Evolutionary conservation across 768 basidiomycete genomes (phyloP), one percentile per base, ranked within the genome.

Genomic region (Hygrophorus pudorinus): DNA sequence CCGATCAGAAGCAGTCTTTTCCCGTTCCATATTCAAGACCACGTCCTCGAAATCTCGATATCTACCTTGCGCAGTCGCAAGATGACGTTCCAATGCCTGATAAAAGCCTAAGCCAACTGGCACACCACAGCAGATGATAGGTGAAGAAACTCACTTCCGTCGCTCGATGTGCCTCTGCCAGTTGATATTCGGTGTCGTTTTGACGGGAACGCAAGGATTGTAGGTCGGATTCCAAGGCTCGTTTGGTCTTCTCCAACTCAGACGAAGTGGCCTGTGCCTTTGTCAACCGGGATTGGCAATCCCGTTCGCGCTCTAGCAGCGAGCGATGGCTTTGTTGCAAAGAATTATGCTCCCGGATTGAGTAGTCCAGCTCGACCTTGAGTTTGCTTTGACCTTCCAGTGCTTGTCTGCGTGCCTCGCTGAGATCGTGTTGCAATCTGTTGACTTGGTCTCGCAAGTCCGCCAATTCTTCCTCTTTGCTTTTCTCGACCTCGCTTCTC

Each of bases 41-140:
- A 82, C 75, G 56, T 98, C 94, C 61, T 99, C 94, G 45, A 91
- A 83, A 46, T 85, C 81, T 45, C 85, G 78, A 48, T 82, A 84
- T 53, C 88, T 88, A 29, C 73, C 70, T 54, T 87, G 84, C 5
- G 84, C 75, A 16, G 73, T 62, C 0, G 67, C 59, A n/a, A 94
- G 63, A 58, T 92, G 83, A 31, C 83, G 80, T 51, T 93, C 88
- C 38, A 89, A 64, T 34, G 65, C 71, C 89, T 96, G 53, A 24
- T 24, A 24, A 29, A 37, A 10, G 44, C 17, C 36, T 42, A 24
- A 45, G 27, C 40, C 44, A 53, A 10, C 46, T 14, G 33, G 31
- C 33, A 20, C 16, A 38, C 4, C 29, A 11, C 31, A 12, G 12
- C 12, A 18, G n/a, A 36, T 20, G 47, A 18, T 13, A 3, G 11